Percentiles rank a stretch among this genome's conserved stretches.
These are phyloP conservation scores for Gracilaria gracilis DNA, from an alignment of 23 red algal species.

Conservation along the genomic window DNA sequence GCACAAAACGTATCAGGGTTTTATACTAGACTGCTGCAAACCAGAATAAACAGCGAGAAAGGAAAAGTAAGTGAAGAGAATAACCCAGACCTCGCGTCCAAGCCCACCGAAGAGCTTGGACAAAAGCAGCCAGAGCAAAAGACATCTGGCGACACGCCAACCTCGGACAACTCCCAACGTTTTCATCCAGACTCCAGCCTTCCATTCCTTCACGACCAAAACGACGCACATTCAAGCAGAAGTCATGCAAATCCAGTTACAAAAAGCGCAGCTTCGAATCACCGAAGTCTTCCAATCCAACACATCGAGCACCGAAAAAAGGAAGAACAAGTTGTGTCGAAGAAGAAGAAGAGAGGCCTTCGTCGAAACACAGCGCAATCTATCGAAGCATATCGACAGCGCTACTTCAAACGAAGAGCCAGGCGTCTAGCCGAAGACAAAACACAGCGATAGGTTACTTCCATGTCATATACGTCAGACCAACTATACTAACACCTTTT, in stretches of 20 bases:
- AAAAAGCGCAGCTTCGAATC: too few species aligned
- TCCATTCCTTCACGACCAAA: neutral
- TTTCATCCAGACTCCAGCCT: neutral
- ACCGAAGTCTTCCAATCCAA: too few species aligned
- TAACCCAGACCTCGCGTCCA: neutral
- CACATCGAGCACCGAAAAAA: too few species aligned
- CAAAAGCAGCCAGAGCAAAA: neutral
- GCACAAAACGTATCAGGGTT: slow-evolving; percentile 8
- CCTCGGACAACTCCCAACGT: neutral
- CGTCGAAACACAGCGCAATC: slow-evolving; percentile 57
- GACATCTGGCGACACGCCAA: neutral
- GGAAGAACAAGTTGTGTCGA: too few species aligned
- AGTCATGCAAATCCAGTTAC: neutral
- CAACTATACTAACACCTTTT: too few species aligned
- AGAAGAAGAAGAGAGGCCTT: slow-evolving; percentile 10
- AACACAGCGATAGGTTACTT: neutral
- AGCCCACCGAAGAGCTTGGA: too few species aligned
- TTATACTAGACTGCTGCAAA: neutral
- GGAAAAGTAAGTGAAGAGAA: neutral
- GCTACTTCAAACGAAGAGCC: slow-evolving; percentile 55
- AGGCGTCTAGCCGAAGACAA: neutral
- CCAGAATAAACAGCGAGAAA: neutral
- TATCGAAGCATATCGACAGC: slow-evolving; percentile 51
- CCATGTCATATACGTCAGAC: neutral
- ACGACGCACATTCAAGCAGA: slow-evolving; percentile 6